These are phyloP conservation scores for Capsicum chinense DNA, from an alignment of 257 asterid genomes.

Conservation along the genomic window DNA sequence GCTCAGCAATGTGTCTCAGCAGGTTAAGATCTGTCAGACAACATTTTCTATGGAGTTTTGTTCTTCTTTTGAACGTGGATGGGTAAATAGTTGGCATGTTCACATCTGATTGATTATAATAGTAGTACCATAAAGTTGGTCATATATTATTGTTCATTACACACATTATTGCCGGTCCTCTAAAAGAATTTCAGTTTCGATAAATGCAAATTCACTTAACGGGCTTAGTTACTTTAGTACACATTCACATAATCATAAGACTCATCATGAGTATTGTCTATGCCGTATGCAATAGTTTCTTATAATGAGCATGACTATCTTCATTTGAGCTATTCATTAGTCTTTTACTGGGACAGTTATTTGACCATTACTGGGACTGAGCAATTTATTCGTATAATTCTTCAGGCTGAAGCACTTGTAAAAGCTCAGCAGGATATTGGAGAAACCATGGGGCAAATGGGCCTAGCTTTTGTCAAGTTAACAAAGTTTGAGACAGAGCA, in stretches of 20 bases:
- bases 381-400: constrained; percentile 21
- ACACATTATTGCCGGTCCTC: neutral
- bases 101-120: neutral
- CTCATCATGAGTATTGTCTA: neutral
- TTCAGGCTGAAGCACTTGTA: constrained; percentile 92
- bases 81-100: neutral
- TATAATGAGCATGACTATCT: neutral
- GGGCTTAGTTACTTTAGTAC: neutral
- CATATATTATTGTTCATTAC: constrained; percentile 1
- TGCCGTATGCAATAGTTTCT: neutral
- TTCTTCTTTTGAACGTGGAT: neutral
- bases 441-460: constrained; percentile 94
- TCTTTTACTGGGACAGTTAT: constrained; percentile 6
- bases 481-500: constrained; percentile 95
- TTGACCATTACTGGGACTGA: constrained; percentile 23
- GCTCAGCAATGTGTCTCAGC: constrained; percentile 86
- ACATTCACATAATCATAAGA: neutral
- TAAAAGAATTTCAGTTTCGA: constrained; percentile 21
- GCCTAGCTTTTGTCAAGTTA: constrained; percentile 87
- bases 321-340: neutral
- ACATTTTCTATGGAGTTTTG: neutral
- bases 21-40: constrained; percentile 52
- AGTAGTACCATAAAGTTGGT: neutral
- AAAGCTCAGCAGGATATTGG: constrained; percentile 96
- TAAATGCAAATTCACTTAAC: neutral